Conservation (phyloP, 345 rosid species). For the Syzygium oleosum region DNA sequence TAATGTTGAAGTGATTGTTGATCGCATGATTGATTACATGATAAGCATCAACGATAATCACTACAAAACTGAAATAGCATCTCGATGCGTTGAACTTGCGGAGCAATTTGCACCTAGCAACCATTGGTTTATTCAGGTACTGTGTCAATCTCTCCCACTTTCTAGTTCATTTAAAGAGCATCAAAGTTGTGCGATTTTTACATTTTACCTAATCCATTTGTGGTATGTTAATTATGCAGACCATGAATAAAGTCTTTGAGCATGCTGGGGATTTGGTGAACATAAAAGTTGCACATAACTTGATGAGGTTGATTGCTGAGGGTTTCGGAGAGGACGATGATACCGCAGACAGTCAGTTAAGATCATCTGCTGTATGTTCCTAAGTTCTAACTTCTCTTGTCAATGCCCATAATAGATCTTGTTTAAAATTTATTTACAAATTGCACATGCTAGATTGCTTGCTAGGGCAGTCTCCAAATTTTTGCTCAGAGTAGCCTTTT, state of each 20-base stretch:
- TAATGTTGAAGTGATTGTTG: conserved; percentile 96
- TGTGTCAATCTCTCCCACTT: not conserved
- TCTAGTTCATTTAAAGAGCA: not conserved
- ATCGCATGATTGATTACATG: conserved; percentile 98
- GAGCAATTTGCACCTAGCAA: conserved; percentile 99
- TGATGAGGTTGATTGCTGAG: conserved; percentile 95
- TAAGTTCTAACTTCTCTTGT: not conserved
- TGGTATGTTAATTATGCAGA: conserved; percentile 20
- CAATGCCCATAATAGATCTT: not conserved
- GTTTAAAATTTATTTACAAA: not conserved
- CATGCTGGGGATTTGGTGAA: conserved; percentile 97
- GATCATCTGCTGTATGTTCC: conserved; percentile 87
- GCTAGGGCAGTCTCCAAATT: not conserved
- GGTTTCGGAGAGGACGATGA: conserved; percentile 96
- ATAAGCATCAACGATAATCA: conserved; percentile 87
- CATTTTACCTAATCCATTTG: conserved; percentile 4
- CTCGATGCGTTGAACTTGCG: conserved; percentile 90
- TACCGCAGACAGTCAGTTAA: conserved; percentile 74
- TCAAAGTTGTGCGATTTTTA: not conserved
- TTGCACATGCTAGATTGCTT: not conserved
- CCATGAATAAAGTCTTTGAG: conserved; percentile 95
- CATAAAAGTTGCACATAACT: conserved; percentile 87
- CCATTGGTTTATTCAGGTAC: conserved; percentile 98
- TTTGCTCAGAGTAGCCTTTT: not conserved
- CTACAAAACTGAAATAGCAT: conserved; percentile 96